phyloP scores from a whole-genome alignment of 2,329 filamentous ascomycete species.

The Alternaria tenuissima region DNA sequence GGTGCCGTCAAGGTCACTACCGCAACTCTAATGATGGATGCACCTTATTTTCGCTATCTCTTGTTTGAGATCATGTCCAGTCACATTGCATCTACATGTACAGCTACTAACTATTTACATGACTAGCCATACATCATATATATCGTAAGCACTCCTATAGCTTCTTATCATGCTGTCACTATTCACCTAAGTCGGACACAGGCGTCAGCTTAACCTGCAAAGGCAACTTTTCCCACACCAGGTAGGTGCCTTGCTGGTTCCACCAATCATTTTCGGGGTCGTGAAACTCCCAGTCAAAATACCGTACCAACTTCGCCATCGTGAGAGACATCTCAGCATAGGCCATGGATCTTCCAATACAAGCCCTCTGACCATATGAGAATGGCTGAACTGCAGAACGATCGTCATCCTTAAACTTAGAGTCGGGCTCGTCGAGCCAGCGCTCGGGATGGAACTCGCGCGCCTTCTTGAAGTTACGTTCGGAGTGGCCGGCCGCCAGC shows the following conservation, averaged over 20 bases:
- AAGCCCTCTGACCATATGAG: slow-evolving; percentile 15
- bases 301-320: slow-evolving; percentile 2
- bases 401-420: slow-evolving; percentile 37
- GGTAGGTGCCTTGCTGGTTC: slow-evolving; percentile 8
- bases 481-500: slow-evolving; percentile 22
- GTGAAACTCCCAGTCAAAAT: slow-evolving; percentile 6
- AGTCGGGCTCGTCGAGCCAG: slow-evolving; percentile 10
- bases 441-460: slow-evolving; percentile 20
- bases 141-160: background rate
- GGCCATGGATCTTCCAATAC: slow-evolving; percentile 17
- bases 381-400: slow-evolving; percentile 40
- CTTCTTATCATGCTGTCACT: background rate
- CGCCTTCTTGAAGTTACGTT: slow-evolving; percentile 28
- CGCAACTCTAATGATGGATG: background rate
- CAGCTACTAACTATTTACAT: background rate
- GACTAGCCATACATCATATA: background rate
- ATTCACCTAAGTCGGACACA: background rate
- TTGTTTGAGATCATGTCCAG: background rate
- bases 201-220: slow-evolving; percentile 3
- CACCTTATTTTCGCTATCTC: background rate
- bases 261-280: slow-evolving; percentile 8
- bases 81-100: background rate
- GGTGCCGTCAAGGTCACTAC: background rate
- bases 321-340: background rate
- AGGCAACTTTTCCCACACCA: slow-evolving; percentile 16